Percentiles rank a stretch among this genome's conserved stretches.
Evolutionary conservation across 305 asterid species (phyloP).

Genomic region (Rubia occidens): DNA sequence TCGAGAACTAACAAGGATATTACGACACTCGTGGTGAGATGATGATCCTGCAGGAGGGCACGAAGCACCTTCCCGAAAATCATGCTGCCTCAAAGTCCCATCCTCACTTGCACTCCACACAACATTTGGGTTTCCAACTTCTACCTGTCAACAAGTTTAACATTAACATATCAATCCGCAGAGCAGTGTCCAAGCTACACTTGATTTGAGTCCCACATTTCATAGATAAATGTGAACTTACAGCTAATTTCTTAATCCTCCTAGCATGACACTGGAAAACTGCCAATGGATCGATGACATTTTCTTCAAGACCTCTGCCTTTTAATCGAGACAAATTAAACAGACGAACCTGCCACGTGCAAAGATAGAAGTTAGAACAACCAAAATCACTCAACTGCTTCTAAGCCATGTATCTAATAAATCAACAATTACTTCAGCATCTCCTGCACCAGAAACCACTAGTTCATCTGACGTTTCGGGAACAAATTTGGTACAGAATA

Average conservation of each 20-base stretch:
- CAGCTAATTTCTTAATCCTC: conserved; percentile 95
- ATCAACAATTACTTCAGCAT: conserved; percentile 64
- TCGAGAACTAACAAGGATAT: conserved; percentile 68
- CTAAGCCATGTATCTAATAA: conserved; percentile 14
- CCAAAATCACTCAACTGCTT: neutral
- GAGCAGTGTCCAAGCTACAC: neutral
- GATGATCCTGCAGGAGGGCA: conserved; percentile 93
- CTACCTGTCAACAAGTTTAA: conserved; percentile 49
- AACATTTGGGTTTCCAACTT: conserved; percentile 86
- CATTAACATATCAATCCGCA: conserved; percentile 3
- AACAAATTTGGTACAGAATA: conserved; percentile 89
- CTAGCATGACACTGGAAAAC: conserved; percentile 77
- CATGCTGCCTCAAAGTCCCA: conserved; percentile 98
- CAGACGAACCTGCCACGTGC: conserved; percentile 71
- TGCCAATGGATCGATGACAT: conserved; percentile 50
- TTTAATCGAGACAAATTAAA: conserved; percentile 65
- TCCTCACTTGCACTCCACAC: conserved; percentile 99
- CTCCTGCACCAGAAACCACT: conserved; percentile 98
- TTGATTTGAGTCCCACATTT: neutral
- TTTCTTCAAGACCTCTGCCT: conserved; percentile 46
- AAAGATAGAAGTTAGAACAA: conserved; percentile 9
- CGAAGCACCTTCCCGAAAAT: conserved; percentile 89
- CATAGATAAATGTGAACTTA: conserved; percentile 33
- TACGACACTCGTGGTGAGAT: conserved; percentile 87
- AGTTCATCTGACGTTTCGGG: conserved; percentile 94